Evolutionary conservation across 2,329 filamentous ascomycete genomes (phyloP), one percentile per base, ranked within the genome.

Genomic region (Escovopsis weberi): DNA sequence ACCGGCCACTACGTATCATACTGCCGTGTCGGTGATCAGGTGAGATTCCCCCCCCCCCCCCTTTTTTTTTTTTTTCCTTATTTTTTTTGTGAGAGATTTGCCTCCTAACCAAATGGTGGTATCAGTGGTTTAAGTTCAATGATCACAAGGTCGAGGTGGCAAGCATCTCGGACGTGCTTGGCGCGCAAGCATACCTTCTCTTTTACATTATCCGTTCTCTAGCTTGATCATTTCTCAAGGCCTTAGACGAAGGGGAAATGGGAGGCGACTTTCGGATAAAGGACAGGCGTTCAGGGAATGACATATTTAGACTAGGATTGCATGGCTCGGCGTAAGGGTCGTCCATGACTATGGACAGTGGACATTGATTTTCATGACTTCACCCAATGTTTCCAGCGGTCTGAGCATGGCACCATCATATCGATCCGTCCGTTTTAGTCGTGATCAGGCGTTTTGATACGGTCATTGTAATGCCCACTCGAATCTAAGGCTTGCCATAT

Each of bases 1-100:
- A 87, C 85, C 1, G 89, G 88, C 12, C 87, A 95, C 57, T 95
- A 94, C 55, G 79, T 88, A 44, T 85, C 82, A n/a, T 95, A 93
- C 59, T 87, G 84, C 46, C 70, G 85, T 38, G 82, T 89, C 45
- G 83, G 80, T 4, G 82, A 85, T 43, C 76, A 83, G 67, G 62
- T 64, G 51, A 47, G 52, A 9, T 11, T 7, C 39, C 9, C 23
- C 11, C 6, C 15, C 33, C 33, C 41, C 11, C 34, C 28, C 28
- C 4, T 9, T 32, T 11, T 32, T 32, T 6, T 3, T 32, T 1
- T 5, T 2, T 32, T 32, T 6, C 7, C 9, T 28, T 28, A 5
- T 28, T 28, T 28, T 32, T 32, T 32, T 9, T 3, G 28, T 30
- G 28, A 10, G 28, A 10, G 28, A 7, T n/a, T 19, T 53, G 12